phyloP scores from a whole-genome alignment of 202 grass and related monocot genomes.

The Brachypodium distachyon region DNA sequence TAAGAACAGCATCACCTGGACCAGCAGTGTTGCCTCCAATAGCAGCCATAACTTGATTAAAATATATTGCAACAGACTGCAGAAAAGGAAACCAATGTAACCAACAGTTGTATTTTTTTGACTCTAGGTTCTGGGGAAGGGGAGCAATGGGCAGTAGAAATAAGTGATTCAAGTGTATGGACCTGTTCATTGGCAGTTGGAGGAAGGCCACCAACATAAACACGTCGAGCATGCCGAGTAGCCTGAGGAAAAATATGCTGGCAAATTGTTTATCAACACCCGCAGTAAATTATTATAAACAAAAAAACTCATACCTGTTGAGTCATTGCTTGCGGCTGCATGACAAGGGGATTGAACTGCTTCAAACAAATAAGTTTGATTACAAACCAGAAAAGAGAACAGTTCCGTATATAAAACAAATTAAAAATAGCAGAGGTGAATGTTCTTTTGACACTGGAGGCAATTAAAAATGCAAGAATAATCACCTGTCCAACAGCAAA shows the following conservation, averaged over 20 bases:
- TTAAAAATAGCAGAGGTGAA: background rate
- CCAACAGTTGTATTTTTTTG: background rate
- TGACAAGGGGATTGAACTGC: conserved; percentile 69
- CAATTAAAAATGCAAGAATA: background rate
- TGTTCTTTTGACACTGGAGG: background rate
- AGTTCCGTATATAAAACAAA: background rate
- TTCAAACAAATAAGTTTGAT: conserved; percentile 16
- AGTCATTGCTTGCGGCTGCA: conserved; percentile 98
- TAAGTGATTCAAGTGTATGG: background rate
- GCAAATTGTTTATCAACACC: conserved; percentile 9
- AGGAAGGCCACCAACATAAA: conserved; percentile 91
- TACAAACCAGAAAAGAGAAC: conserved; percentile 9
- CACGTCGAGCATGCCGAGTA: conserved; percentile 79
- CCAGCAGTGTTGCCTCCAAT: conserved; percentile 96
- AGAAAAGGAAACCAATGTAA: background rate
- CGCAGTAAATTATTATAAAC: conserved; percentile 7
- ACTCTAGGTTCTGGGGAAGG: background rate
- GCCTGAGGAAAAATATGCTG: conserved; percentile 42
- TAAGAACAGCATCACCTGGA: conserved; percentile 97
- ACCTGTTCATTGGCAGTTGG: conserved; percentile 97
- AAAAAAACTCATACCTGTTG: conserved; percentile 55
- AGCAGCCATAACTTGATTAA: conserved; percentile 97
- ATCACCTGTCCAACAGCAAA: conserved; percentile 76
- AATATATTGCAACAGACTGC: conserved; percentile 90
- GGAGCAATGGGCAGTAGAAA: background rate